A percentile compares a stretch with the other conserved stretches of the same genome.
These are phyloP conservation scores for Chlamydomonas incerta DNA, from an alignment of 139 green algal genomes.

Conservation along the genomic window DNA sequence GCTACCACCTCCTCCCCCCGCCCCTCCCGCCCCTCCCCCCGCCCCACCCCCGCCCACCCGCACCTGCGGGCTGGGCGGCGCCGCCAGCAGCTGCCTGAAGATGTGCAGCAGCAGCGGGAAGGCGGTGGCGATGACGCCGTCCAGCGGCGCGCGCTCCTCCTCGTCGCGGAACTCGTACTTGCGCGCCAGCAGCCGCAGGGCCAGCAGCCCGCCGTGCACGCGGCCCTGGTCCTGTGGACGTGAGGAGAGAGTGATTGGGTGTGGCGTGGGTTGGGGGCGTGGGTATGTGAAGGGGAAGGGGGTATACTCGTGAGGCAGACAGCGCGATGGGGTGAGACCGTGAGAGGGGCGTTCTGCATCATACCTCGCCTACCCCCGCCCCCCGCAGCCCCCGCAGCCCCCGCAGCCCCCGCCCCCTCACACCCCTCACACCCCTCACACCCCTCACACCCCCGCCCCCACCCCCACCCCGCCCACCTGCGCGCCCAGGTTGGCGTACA, in stretches of 20 bases:
- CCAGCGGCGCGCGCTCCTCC: conserved; percentile 60
- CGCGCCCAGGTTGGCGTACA: conserved; percentile 57
- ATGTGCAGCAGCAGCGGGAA: conserved; percentile 82
- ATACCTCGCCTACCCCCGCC: too few relatives aligned
- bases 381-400: background rate
- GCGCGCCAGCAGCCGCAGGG: conserved; percentile 87
- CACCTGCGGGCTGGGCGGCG: conserved; percentile 63
- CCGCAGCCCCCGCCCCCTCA: background rate
- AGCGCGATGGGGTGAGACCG: background rate
- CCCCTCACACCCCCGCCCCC: background rate
- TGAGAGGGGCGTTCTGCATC: too few relatives aligned
- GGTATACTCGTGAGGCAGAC: background rate
- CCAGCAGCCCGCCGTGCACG: conserved; percentile 83
- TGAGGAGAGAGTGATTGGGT: background rate
- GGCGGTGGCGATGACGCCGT: conserved; percentile 60
- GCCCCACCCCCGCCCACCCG: background rate
- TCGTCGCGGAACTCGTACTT: conserved; percentile 98
- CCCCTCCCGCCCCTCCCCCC: background rate
- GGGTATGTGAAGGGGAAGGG: background rate
- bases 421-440: too few relatives aligned
- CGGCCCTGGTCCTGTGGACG: conserved; percentile 76
- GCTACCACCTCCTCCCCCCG: background rate
- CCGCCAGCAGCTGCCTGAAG: conserved; percentile 75
- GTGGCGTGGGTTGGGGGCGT: background rate
- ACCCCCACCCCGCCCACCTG: conserved; percentile 24